A percentile compares a stretch with the other conserved stretches of the same genome.
These are phyloP conservation scores for Diaporthe citriasiana DNA, from an alignment of 2,329 filamentous ascomycete species.

Conservation along the genomic window DNA sequence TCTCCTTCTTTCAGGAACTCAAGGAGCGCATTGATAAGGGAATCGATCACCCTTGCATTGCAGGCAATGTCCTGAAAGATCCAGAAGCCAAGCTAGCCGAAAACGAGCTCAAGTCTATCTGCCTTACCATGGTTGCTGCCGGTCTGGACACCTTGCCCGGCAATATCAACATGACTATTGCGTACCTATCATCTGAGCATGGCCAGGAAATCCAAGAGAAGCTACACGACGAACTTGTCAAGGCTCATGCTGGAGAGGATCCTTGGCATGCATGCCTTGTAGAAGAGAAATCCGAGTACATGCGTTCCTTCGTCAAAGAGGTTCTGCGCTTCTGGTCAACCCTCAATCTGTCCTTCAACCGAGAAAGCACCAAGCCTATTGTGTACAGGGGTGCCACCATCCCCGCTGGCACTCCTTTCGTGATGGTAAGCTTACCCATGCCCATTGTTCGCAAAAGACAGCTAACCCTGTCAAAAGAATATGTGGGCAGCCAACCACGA, in stretches of 20 bases:
- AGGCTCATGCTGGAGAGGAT: not conserved
- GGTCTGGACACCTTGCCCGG: not conserved
- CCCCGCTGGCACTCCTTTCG: not conserved
- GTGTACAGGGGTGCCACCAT: conserved; percentile 5
- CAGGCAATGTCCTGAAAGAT: not conserved
- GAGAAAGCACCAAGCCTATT: conserved; percentile 5
- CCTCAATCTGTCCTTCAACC: conserved; percentile 1
- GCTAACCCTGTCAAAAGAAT: conserved; percentile 6
- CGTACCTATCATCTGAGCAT: conserved; percentile 4
- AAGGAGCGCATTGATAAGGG: conserved; percentile 2
- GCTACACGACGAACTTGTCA: not conserved
- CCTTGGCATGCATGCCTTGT: not conserved
- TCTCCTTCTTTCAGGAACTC: not conserved
- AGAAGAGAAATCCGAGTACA: conserved; percentile 4
- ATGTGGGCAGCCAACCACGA: conserved; percentile 20
- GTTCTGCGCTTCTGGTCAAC: conserved; percentile 16
- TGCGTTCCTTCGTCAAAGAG: not conserved
- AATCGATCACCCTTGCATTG: conserved; percentile 1
- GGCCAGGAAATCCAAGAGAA: conserved; percentile 2
- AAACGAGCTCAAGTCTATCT: conserved; percentile 1
- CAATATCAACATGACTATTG: conserved; percentile 19
- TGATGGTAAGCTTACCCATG: not conserved
- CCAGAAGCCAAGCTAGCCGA: conserved; percentile 2
- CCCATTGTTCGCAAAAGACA: not conserved
- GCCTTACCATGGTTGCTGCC: conserved; percentile 14